Evolutionary conservation across 1,284 basidiomycete species (phyloP).

Genomic region (Sphaerobolus stellatus): DNA sequence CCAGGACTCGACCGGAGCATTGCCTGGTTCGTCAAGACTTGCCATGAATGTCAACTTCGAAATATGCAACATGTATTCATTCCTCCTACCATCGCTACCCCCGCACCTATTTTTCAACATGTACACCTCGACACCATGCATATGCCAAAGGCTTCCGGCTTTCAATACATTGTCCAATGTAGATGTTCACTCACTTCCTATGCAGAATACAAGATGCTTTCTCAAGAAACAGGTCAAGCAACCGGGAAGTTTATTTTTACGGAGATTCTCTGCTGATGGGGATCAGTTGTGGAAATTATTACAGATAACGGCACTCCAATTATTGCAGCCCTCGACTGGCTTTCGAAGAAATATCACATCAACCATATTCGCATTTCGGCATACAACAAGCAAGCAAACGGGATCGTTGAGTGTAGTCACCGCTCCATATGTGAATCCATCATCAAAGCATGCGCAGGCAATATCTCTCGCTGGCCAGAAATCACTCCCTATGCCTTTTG

Average conservation of each 20-base stretch:
- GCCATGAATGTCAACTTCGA: slow-evolving; percentile 6
- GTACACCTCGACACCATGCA: slow-evolving; percentile 11
- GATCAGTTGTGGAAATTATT: slow-evolving; percentile 23
- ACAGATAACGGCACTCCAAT: slow-evolving; percentile 33
- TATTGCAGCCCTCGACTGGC: slow-evolving; percentile 22
- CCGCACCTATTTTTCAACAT: slow-evolving; percentile 2
- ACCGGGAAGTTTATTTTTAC: slow-evolving; percentile 33
- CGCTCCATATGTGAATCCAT: slow-evolving; percentile 24
- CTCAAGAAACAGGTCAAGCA: slow-evolving; percentile 16
- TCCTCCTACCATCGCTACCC: background rate
- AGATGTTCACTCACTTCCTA: slow-evolving; percentile 22
- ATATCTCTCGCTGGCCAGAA: slow-evolving; percentile 2
- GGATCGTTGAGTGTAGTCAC: slow-evolving; percentile 28
- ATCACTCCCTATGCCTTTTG: slow-evolving; percentile 34
- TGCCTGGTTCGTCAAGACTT: background rate
- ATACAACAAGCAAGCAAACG: slow-evolving; percentile 36
- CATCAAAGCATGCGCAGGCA: slow-evolving; percentile 22
- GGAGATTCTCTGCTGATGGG: slow-evolving; percentile 29
- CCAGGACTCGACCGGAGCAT: background rate
- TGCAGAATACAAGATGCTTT: slow-evolving; percentile 22
- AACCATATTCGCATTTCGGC: slow-evolving; percentile 13
- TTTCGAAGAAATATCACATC: slow-evolving; percentile 26
- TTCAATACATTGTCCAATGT: slow-evolving; percentile 25
- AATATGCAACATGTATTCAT: background rate
- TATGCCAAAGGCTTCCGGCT: slow-evolving; percentile 17